Evolutionary conservation across 2,329 filamentous ascomycete species (phyloP), one percentile per base, ranked within the genome.

Genomic region (Tolypocladium pustulatum): DNA sequence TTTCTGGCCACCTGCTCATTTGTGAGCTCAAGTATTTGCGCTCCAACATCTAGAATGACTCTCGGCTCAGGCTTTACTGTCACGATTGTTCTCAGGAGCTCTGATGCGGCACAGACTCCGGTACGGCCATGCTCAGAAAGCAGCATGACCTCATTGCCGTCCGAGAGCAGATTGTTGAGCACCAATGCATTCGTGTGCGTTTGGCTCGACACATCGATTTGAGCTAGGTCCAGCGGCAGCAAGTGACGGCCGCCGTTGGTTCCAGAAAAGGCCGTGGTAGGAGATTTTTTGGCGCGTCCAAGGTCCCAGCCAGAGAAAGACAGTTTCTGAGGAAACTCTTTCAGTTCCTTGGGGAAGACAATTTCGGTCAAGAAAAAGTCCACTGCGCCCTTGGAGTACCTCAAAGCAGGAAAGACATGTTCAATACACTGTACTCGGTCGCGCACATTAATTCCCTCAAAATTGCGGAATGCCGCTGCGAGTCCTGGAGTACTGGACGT

Each of bases 41-140:
- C 87, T 0, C 88, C 88, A 0, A 87, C 86, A 63, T 91, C 87
- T 0, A 91, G 74, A 1, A 91, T 78, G 0, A 90, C 86, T 3
- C 78, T 76, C 0, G 81, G 72, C 0, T 70, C 64, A 0, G 74
- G 75, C 0, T 73, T 30, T 38, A 80, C 66, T 0, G 49, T 49
- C 0, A 72, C 66, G 0, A 87, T 52, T 1, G 41, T 65, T 0
- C 70, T 34, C 0, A 90, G 64, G 0, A 87, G 63, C 2, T 65
- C 60, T 13, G 75, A 65, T 0, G 75, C 74, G 4, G 20, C 20
- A 15, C 56, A 55, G 17, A 41, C 15, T 0, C 59, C 56, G 0
- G 22, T 27, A 12, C 52, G 54, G 2, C 57, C 60, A 34, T 41
- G 30, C 1, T 37, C 12, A 3, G 46, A 40, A 13, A 66, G 25